These are phyloP conservation scores for sweet orange (Citrus sinensis) DNA, from an alignment of 345 rosid genomes.

Conservation along the genomic window DVS_A1.0 CM039164.1:23451501-23452000, in stretches of 20 bases:
- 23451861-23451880: not conserved
- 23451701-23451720: not conserved
- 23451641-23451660: not conserved
- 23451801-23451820: not conserved
- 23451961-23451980: not conserved
- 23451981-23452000: not conserved
- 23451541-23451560: not conserved
- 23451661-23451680: not conserved
- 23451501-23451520: not conserved
- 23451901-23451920: not conserved
- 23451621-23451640: not conserved
- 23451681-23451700: not conserved
- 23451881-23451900: not conserved
- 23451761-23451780: not conserved
- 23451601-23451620: not conserved
- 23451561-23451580: not conserved
- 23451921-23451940: not conserved
- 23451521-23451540: not conserved
- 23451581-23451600: not conserved
- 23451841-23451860: not conserved
- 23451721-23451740: not conserved
- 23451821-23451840: not conserved
- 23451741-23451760: not conserved
- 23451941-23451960: not conserved
- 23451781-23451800: not conserved